A percentile compares a stretch with the other conserved stretches of the same genome.
phyloP scores from a whole-genome alignment of 1,139 yeast genomes.

The Kodamaea sp. region DNA sequence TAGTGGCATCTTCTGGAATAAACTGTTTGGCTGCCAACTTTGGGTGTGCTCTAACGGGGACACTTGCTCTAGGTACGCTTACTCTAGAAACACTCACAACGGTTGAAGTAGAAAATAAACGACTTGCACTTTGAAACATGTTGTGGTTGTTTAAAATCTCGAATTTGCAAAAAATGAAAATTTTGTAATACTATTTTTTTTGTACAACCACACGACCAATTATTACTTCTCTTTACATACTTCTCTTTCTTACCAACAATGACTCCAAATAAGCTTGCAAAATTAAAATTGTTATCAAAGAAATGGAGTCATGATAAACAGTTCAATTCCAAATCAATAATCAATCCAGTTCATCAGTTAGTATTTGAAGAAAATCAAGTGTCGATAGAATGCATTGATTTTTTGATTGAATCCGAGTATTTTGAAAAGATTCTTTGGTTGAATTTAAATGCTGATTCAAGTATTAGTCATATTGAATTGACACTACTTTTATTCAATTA shows the following conservation, averaged over 20 bases:
- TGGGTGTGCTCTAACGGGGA: constrained; percentile 20
- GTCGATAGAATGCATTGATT: constrained; percentile 9
- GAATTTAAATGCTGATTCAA: constrained; percentile 33
- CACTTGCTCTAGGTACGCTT: constrained; percentile 1
- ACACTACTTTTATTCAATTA: constrained; percentile 16
- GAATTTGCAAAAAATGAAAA: constrained; percentile 2
- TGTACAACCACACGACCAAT: constrained; percentile 1
- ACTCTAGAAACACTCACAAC: constrained; percentile 12
- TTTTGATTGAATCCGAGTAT: constrained; percentile 20
- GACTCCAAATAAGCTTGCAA: constrained; percentile 2
- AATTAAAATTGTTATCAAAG: constrained; percentile 10
- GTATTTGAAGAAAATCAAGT: constrained; percentile 10
- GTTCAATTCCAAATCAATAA: constrained; percentile 13
- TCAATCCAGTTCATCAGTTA: constrained; percentile 22
- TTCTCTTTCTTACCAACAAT: background rate
- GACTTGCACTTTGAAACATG: constrained; percentile 19
- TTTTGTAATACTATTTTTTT: background rate
- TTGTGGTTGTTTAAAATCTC: constrained; percentile 7
- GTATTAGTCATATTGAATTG: constrained; percentile 37
- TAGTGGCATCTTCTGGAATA: constrained; percentile 23
- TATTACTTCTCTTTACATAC: background rate
- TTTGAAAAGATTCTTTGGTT: constrained; percentile 37
- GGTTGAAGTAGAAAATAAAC: constrained; percentile 21
- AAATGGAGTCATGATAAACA: constrained; percentile 21
- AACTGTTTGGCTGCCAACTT: constrained; percentile 34